Evolutionary conservation across 305 asterid genomes (phyloP), one percentile per base, ranked within the genome.

Genomic region (Fraxinus greggii): DNA sequence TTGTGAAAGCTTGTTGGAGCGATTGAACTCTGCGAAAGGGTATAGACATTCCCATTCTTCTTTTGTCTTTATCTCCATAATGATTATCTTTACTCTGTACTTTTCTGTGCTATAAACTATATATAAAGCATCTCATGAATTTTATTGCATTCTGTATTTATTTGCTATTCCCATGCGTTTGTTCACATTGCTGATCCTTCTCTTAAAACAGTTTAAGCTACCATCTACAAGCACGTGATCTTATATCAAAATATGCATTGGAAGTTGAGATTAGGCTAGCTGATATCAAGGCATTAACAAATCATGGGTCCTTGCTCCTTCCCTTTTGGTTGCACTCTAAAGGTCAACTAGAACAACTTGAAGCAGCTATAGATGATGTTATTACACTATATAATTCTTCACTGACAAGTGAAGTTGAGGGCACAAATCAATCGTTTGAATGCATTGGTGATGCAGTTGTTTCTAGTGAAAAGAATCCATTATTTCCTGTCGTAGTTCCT

Each of bases 321-420:
- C 94, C 97, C 21, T 97, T 90, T 85, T 97, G 98, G 99, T 86
- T 89, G 87, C 97, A 92, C 83, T 90, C 93, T 32, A 93, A 89
- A 85, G 84, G 79, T 81, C 93, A 86, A 89, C 82, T 97, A 28
- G 89, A 90, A 82, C 89, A 83, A 78, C 89, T 97, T 51, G 96
- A 93, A 84, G 90, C 90, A 75, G 84, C 80, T 0, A 76, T 94
- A 28, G 85, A 86, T 83, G 83, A 82, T 78, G 75, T 84, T 75
- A 40, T 83, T 51, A 82, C 82, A 21, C 81, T 67, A 24, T 82
- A 28, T 77, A 72, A 85, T 78, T 86, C 90, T 82, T 84, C 83
- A 80, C 79, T 84, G 70, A 51, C 77, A 17, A 80, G 54, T 85
- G 93, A 80, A 81, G 78, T 80, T 84, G 89, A 79, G 81, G 87